Percentiles rank a stretch among this genome's conserved stretches.
Conservation (phyloP, 176 grass and related monocot genomes). For the Phoenix dactylifera region DNA sequence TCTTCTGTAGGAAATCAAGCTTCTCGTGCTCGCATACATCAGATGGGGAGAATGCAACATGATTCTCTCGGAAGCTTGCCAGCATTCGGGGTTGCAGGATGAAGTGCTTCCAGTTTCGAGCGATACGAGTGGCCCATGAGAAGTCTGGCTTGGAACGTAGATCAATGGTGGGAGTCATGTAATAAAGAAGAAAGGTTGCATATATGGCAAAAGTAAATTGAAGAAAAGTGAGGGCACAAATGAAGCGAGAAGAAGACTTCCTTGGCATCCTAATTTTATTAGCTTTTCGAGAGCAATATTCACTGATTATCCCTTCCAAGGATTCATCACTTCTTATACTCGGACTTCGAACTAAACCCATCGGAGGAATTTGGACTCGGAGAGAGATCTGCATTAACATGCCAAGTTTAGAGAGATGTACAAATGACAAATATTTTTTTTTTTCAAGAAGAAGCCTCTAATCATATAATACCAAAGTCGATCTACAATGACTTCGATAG, state of each 20-base stretch:
- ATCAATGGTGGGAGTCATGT: constrained; percentile 88
- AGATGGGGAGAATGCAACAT: constrained; percentile 6
- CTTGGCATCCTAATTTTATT: constrained; percentile 14
- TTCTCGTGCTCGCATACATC: constrained; percentile 88
- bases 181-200: constrained; percentile 93
- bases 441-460: no score
- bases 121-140: constrained; percentile 61
- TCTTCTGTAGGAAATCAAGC: constrained; percentile 95
- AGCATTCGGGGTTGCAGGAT: constrained; percentile 23
- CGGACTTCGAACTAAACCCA: constrained; percentile 52
- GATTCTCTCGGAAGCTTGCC: constrained; percentile 9
- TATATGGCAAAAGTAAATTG: constrained; percentile 88
- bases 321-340: constrained; percentile 48
- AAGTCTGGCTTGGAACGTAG: constrained; percentile 63
- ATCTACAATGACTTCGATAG: no score
- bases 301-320: constrained; percentile 52
- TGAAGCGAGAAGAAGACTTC: constrained; percentile 40
- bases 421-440: no score
- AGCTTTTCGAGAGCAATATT: constrained; percentile 44
- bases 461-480: no score
- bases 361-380: background rate
- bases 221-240: constrained; percentile 53
- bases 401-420: no score
- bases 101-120: constrained; percentile 70
- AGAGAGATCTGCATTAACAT: no score